These are phyloP conservation scores for Entomortierella parvispora DNA, from an alignment of 192 early-diverging fungal genomes.

Conservation along the genomic window DNA sequence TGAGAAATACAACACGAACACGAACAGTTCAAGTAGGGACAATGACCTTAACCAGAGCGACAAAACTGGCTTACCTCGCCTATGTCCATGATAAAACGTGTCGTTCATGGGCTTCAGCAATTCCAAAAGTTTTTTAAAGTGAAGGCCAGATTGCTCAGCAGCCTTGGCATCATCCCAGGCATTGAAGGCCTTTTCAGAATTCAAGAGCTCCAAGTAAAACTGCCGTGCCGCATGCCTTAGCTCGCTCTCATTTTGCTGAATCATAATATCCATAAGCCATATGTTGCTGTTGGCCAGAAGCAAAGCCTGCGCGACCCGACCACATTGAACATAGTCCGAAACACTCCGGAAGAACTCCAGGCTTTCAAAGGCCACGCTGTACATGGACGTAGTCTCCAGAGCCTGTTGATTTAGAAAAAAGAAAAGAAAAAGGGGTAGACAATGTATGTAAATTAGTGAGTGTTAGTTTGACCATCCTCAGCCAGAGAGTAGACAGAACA, in stretches of 20 bases:
- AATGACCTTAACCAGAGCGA: no score
- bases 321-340: conserved; percentile 39
- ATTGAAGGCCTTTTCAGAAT: conserved; percentile 48
- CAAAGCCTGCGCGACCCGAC: conserved; percentile 31
- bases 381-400: no score
- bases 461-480: no score
- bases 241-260: conserved; percentile 26
- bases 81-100: conserved; percentile 14
- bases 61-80: no score
- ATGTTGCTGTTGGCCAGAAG: conserved; percentile 17
- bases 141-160: conserved; percentile 2
- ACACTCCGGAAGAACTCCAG: conserved; percentile 45
- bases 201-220: conserved; percentile 47
- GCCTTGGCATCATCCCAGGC: conserved; percentile 40
- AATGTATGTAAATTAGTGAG: no score
- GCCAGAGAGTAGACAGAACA: no score
- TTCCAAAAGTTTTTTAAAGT: conserved; percentile 26
- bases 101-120: conserved; percentile 26
- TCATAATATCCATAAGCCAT: conserved; percentile 38
- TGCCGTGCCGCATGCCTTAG: conserved; percentile 25
- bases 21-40: background rate
- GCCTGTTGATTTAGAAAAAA: no score
- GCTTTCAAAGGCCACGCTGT: background rate
- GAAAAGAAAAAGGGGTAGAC: no score
- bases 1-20: background rate